Evolutionary conservation across 164 flowering plant species (phyloP).

Genomic region (Umbellularia californica): DNA sequence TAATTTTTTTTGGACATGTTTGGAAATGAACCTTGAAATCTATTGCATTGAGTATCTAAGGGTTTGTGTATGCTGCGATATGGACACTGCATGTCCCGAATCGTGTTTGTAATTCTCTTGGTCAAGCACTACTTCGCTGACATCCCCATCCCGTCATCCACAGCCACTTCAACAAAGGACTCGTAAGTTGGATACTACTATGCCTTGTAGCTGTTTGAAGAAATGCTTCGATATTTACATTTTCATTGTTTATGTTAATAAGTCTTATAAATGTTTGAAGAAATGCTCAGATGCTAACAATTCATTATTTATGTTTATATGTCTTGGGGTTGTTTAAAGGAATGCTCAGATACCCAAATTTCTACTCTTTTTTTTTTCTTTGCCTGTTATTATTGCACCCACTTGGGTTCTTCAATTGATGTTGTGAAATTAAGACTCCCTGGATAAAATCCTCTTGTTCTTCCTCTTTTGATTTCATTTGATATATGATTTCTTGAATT

Average conservation of each 20-base stretch:
- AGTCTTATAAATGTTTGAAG: background rate
- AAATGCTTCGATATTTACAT: no score
- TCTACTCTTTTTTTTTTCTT: background rate
- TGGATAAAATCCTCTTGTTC: background rate
- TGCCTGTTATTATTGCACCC: background rate
- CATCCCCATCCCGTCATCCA: slow-evolving; percentile 39
- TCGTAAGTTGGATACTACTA: slow-evolving; percentile 36
- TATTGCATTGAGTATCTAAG: no score
- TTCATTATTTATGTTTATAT: background rate
- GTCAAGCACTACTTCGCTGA: slow-evolving; percentile 75
- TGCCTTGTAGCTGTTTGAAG: no score
- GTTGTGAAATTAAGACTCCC: background rate
- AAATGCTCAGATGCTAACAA: no score
- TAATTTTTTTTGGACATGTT: no score
- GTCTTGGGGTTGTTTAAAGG: background rate
- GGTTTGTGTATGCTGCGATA: no score
- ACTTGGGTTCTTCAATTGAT: background rate
- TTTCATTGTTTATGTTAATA: background rate
- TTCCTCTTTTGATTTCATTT: background rate
- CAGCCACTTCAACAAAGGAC: slow-evolving; percentile 73
- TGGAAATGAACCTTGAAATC: no score
- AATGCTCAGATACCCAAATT: background rate
- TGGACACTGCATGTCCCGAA: no score
- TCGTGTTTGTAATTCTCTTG: no score
- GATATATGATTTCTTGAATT: no score